Percentiles rank a stretch among this genome's conserved stretches.
Conservation (phyloP, 1,284 basidiomycete genomes). For the Trametes sp. region DNA sequence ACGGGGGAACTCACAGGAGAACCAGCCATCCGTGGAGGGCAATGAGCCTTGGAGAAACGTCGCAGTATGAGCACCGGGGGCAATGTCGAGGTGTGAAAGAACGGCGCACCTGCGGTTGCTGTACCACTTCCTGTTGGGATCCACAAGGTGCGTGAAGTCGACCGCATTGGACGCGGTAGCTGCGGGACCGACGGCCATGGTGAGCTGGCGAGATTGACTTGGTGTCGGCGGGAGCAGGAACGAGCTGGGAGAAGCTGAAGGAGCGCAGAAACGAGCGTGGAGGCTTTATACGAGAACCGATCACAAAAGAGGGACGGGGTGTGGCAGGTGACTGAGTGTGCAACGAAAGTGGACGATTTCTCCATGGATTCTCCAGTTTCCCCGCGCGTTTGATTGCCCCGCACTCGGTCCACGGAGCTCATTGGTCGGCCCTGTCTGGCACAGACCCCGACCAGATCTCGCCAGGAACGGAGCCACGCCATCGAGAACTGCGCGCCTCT, state of each 20-base stretch:
- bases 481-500: slow-evolving; percentile 4
- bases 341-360: slow-evolving; percentile 33
- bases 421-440: slow-evolving; percentile 25
- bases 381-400: slow-evolving; percentile 40
- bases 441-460: slow-evolving; percentile 28
- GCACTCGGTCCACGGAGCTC: slow-evolving; percentile 33
- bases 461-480: slow-evolving; percentile 30
- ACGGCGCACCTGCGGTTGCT: slow-evolving; percentile 68
- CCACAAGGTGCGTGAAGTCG: slow-evolving; percentile 62
- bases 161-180: slow-evolving; percentile 36
- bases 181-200: slow-evolving; percentile 58
- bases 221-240: slow-evolving; percentile 34
- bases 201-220: slow-evolving; percentile 43
- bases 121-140: slow-evolving; percentile 74
- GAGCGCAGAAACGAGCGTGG: slow-evolving; percentile 39
- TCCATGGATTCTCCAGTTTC: slow-evolving; percentile 42
- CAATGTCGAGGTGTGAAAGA: background rate
- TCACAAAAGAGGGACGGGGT: slow-evolving; percentile 17
- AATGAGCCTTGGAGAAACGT: slow-evolving; percentile 56
- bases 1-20: slow-evolving; percentile 56
- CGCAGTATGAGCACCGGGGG: background rate
- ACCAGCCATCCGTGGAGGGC: slow-evolving; percentile 72
- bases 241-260: slow-evolving; percentile 41
- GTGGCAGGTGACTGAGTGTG: slow-evolving; percentile 33
- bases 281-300: slow-evolving; percentile 38